A percentile compares a stretch with the other conserved stretches of the same genome.
Conservation (phyloP, 1,284 basidiomycete genomes). For the Entoloma clypeatum region DNA sequence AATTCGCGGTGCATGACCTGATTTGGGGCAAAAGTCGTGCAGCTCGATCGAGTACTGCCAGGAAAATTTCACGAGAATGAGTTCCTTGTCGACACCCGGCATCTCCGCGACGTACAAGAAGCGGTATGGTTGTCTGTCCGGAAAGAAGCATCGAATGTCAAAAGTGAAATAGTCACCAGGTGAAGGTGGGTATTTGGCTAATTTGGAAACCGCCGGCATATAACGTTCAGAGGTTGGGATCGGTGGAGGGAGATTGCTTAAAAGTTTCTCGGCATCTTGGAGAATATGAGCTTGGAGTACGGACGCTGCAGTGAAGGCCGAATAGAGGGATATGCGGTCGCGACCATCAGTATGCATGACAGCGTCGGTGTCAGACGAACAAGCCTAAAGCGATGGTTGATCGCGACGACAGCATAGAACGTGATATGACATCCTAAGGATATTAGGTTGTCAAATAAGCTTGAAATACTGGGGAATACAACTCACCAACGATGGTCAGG, state of each 20-base stretch:
- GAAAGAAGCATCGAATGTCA: constrained; percentile 10
- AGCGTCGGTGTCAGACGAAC: background rate
- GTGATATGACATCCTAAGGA: constrained; percentile 1
- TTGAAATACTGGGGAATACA: constrained; percentile 9
- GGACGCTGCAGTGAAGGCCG: constrained; percentile 6
- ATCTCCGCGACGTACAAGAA: constrained; percentile 7
- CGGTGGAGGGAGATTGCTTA: constrained; percentile 3
- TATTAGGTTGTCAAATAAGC: background rate
- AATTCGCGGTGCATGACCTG: constrained; percentile 13
- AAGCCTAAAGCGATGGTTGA: constrained; percentile 1
- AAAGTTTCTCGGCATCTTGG: constrained; percentile 2
- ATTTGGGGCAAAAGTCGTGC: constrained; percentile 10
- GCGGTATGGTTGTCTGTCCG: constrained; percentile 4
- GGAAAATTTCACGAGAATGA: constrained; percentile 11
- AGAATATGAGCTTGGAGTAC: constrained; percentile 5
- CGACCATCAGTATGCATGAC: constrained; percentile 7
- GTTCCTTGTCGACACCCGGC: constrained; percentile 1
- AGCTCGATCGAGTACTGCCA: constrained; percentile 10
- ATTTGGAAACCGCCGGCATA: constrained; percentile 10
- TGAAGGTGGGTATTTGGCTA: constrained; percentile 10
- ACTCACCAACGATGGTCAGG: constrained; percentile 18
- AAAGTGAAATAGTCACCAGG: constrained; percentile 2
- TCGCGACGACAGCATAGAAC: constrained; percentile 1
- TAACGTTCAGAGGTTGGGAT: constrained; percentile 1
- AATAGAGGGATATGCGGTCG: constrained; percentile 2